Evolutionary conservation across 2,329 filamentous ascomycete species (phyloP).

Genomic region (Apiospora phragmitis): DNA sequence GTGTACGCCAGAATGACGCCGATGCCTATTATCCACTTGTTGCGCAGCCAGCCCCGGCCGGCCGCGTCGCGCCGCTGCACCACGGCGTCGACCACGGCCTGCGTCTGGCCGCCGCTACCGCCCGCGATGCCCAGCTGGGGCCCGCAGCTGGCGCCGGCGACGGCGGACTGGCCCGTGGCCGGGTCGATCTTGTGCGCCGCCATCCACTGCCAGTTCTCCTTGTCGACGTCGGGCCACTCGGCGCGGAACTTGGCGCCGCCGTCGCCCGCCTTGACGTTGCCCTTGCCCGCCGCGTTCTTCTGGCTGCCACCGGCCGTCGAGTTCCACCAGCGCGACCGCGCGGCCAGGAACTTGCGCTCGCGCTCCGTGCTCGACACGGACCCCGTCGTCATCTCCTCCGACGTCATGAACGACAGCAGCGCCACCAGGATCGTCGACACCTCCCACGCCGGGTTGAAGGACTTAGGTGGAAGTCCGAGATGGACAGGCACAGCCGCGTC

Average conservation of each 20-base stretch:
- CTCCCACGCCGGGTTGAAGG: conserved; percentile 98
- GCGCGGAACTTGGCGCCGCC: conserved; percentile 85
- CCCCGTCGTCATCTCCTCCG: conserved; percentile 97
- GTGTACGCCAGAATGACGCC: conserved; percentile 79
- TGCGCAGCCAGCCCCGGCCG: conserved; percentile 78
- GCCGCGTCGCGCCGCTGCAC: conserved; percentile 72
- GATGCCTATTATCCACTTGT: conserved; percentile 70
- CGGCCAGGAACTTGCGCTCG: conserved; percentile 77
- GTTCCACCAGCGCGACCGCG: conserved; percentile 92
- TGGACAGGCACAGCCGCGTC: conserved; percentile 88
- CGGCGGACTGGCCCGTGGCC: conserved; percentile 68
- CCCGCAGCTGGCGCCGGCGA: conserved; percentile 44
- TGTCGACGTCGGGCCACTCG: conserved; percentile 88
- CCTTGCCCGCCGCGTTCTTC: conserved; percentile 59
- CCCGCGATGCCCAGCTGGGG: conserved; percentile 59
- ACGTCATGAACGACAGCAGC: conserved; percentile 95
- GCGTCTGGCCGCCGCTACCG: conserved; percentile 63
- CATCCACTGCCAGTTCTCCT: conserved; percentile 93
- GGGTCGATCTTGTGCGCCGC: conserved; percentile 77
- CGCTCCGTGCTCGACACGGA: conserved; percentile 74
- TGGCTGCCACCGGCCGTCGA: conserved; percentile 84
- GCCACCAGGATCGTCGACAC: conserved; percentile 96
- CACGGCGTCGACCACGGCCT: conserved; percentile 75
- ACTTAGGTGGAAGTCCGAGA: conserved; percentile 96
- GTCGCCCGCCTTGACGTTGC: conserved; percentile 88